These are phyloP conservation scores for Fusarium tanahbumbuense DNA, from an alignment of 2,329 filamentous ascomycete genomes.

Conservation along the genomic window DNA sequence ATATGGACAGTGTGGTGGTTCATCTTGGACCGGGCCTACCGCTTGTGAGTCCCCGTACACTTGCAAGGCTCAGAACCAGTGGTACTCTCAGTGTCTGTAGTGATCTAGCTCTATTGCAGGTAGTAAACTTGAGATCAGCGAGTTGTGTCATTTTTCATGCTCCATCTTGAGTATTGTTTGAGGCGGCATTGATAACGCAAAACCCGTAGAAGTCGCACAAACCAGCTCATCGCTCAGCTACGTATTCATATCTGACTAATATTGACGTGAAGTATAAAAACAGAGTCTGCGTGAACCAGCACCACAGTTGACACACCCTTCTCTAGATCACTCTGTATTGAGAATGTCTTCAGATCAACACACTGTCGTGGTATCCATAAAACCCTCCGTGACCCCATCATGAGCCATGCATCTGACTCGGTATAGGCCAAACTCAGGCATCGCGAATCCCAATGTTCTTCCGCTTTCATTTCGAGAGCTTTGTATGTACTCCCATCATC, in stretches of 20 bases:
- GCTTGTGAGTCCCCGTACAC: slow-evolving; percentile 20
- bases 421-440: neutral
- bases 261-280: neutral
- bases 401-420: neutral
- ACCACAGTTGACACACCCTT: neutral
- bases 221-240: neutral
- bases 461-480: neutral
- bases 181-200: neutral
- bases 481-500: too few species aligned
- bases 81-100: slow-evolving; percentile 36
- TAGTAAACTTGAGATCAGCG: neutral
- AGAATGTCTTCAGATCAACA: neutral
- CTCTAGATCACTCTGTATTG: neutral
- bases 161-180: neutral
- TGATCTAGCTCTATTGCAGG: neutral
- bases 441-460: neutral
- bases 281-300: neutral
- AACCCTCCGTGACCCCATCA: neutral
- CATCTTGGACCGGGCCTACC: slow-evolving; percentile 27
- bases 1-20: slow-evolving; percentile 31
- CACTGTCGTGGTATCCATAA: neutral
- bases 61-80: slow-evolving; percentile 34
- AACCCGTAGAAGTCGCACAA: neutral
- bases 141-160: neutral
- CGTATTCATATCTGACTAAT: neutral